Evolutionary conservation across 78 protist genomes (phyloP).

Genomic region (Dictyostelium capitatum): DNA sequence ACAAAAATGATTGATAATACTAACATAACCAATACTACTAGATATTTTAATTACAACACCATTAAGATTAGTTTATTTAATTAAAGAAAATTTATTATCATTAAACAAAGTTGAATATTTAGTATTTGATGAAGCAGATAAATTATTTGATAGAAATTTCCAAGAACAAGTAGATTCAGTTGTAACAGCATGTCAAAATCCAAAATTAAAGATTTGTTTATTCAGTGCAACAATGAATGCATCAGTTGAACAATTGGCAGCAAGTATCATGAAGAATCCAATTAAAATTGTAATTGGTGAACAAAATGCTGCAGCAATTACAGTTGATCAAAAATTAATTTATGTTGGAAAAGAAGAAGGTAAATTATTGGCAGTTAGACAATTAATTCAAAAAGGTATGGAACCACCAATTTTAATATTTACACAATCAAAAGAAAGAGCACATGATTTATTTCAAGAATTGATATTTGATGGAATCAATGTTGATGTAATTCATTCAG

Average conservation of each 20-base stretch:
- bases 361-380: slow-evolving; percentile 93
- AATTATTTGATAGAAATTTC: slow-evolving; percentile 88
- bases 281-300: slow-evolving; percentile 86
- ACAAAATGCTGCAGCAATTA: slow-evolving; percentile 87
- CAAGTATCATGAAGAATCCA: slow-evolving; percentile 85
- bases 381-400: slow-evolving; percentile 91
- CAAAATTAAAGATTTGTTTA: slow-evolving; percentile 39
- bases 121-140: slow-evolving; percentile 95
- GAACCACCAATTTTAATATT: slow-evolving; percentile 97
- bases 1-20: too few species aligned
- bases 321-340: slow-evolving; percentile 90
- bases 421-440: slow-evolving; percentile 95
- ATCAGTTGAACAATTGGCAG: slow-evolving; percentile 89
- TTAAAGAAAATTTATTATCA: slow-evolving; percentile 29
- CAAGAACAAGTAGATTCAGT: slow-evolving; percentile 89
- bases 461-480: slow-evolving; percentile 84
- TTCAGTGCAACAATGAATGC: slow-evolving; percentile 91
- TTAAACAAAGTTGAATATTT: slow-evolving; percentile 83
- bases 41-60: slow-evolving; percentile 93
- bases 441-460: slow-evolving; percentile 91
- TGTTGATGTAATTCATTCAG: slow-evolving; percentile 94
- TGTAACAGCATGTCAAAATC: slow-evolving; percentile 54
- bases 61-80: slow-evolving; percentile 81
- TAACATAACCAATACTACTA: neutral
- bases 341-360: slow-evolving; percentile 96